Percentiles rank a stretch among this genome's conserved stretches.
phyloP scores from a whole-genome alignment of 257 asterid species.

The Catharanthus roseus region DNA sequence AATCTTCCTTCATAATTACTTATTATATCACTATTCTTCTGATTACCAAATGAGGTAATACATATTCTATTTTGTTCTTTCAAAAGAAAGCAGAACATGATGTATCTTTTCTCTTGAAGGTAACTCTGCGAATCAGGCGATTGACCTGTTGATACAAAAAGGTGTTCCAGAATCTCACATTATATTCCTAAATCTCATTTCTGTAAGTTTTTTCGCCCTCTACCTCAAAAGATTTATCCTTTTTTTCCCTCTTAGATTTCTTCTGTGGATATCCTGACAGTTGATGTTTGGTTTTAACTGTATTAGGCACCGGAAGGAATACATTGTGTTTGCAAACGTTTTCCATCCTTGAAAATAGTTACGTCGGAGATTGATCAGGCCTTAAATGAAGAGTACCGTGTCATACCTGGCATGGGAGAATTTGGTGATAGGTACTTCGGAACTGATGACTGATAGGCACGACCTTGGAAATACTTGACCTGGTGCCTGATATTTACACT shows the following conservation, averaged over 20 bases:
- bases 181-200: conserved; percentile 89
- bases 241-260: background rate
- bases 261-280: background rate
- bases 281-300: background rate
- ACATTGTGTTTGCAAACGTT: conserved; percentile 79
- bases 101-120: conserved; percentile 38
- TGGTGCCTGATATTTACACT: background rate
- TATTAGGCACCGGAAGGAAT: conserved; percentile 93
- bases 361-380: conserved; percentile 84
- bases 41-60: too few relatives aligned
- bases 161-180: conserved; percentile 99
- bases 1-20: too few relatives aligned
- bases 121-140: conserved; percentile 98
- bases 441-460: conserved; percentile 32
- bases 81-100: background rate
- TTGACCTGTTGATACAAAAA: conserved; percentile 82
- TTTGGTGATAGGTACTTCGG: conserved; percentile 97
- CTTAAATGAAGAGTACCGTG: conserved; percentile 62
- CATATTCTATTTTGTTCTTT: background rate
- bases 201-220: conserved; percentile 49
- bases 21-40: too few relatives aligned
- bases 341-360: conserved; percentile 81
- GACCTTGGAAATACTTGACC: background rate
- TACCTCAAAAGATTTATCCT: background rate
- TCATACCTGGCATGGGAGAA: conserved; percentile 97